Base-by-base conservation (phyloP, 208 protist genomes). In the Endotrypanum monterogeii region DNA sequence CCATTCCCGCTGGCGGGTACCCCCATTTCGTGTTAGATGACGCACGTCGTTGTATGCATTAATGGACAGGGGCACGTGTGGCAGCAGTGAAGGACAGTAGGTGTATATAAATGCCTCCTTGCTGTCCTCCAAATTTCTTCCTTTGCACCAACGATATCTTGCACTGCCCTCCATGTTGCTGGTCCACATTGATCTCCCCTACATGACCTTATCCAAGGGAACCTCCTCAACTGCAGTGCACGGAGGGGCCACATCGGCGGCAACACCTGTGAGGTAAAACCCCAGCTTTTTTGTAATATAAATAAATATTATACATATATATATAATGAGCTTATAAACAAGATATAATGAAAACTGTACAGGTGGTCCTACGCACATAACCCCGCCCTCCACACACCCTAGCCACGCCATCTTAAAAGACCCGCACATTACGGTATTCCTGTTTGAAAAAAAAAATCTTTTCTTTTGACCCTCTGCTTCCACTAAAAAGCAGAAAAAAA, bases 271-370 rank as follows among this genome's bases (percentile, higher is more conserved):
- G n/a, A n/a, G n/a, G 23, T 30, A n/a, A 41, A 65, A 16, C 37
- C 4, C 18, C 20, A n/a, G n/a, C n/a, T n/a, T n/a, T n/a, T n/a
- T n/a, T n/a, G n/a, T n/a, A 63, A 41, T 25, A 46, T 11, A 56
- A 56, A 35, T 25, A 46, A 46, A 25, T 18, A 35, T 20, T 20
- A 28, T 52, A n/a, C 30, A 35, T n/a, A n/a, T n/a, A n/a, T n/a
- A n/a, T n/a, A n/a, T n/a, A n/a, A n/a, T n/a, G n/a, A 3, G 35
- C 25, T 35, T 55, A 66, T 30, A 23, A 55, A 12, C 41, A 41
- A 23, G 41, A 30, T 3, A 68, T 39, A 51, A 41, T 54, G 76
- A 78, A 69, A 61, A 77, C 73, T 77, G 76, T 71, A 71, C 76
- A 76, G 56, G 67, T 73, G 74, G 25, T 18, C 56, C 67, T 68